Percentiles rank a stretch among this genome's conserved stretches.
These are phyloP conservation scores for Neurospora sp. DNA, from an alignment of 495 filamentous ascomycete species.

Conservation along the genomic window DNA sequence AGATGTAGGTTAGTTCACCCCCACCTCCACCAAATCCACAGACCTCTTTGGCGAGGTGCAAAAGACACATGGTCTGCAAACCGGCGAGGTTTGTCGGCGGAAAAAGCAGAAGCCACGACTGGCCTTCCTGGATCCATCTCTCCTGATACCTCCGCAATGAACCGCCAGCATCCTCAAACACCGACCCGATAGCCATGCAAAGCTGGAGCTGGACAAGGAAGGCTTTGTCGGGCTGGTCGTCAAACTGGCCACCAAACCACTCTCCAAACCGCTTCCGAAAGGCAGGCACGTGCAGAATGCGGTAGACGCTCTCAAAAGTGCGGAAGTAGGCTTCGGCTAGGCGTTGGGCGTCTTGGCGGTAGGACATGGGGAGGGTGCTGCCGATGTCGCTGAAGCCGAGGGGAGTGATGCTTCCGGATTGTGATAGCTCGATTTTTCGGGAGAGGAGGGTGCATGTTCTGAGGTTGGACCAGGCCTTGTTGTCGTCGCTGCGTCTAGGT, in stretches of 20 bases:
- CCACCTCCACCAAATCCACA: conserved; percentile 34
- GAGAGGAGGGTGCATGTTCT: neutral
- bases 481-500: neutral
- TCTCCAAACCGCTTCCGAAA: conserved; percentile 42
- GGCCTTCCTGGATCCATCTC: conserved; percentile 55
- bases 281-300: conserved; percentile 41
- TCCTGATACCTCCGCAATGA: conserved; percentile 41
- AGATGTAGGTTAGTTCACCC: conserved; percentile 49
- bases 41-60: conserved; percentile 48
- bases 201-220: conserved; percentile 54
- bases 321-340: conserved; percentile 43
- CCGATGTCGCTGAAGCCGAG: neutral
- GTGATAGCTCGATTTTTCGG: neutral
- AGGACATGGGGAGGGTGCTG: neutral
- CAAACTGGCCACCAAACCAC: conserved; percentile 17
- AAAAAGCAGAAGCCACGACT: conserved; percentile 44
- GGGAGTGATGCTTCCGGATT: neutral
- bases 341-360: conserved; percentile 23
- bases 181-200: conserved; percentile 52
- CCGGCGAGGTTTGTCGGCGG: conserved; percentile 40
- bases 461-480: neutral
- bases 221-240: neutral
- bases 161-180: conserved; percentile 41
- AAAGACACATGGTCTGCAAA: conserved; percentile 50
- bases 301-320: conserved; percentile 42